Percentiles rank a stretch among this genome's conserved stretches.
These are phyloP conservation scores for Acanthamoeba healyi DNA, from an alignment of 208 protist genomes.

Conservation along the genomic window DNA sequence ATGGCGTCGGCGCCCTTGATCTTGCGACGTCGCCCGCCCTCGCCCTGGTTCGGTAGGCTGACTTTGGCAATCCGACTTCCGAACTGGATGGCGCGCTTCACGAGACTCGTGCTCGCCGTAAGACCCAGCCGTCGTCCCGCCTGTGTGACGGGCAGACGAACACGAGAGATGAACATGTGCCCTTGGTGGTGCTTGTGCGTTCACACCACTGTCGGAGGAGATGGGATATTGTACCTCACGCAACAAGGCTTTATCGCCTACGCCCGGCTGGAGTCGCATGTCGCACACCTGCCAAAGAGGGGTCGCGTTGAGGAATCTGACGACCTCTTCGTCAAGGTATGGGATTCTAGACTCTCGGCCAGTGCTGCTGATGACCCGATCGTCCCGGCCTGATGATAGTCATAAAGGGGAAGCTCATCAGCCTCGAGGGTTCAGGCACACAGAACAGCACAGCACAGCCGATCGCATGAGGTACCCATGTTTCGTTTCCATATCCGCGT, in stretches of 20 bases:
- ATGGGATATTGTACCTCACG: no score
- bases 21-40: background rate
- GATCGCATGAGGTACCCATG: background rate
- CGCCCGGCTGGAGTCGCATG: conserved; percentile 14
- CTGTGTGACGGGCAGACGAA: background rate
- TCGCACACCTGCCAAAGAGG: conserved; percentile 63
- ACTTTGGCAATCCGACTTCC: conserved; percentile 67
- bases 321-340: conserved; percentile 57
- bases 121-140: conserved; percentile 43
- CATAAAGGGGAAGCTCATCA: background rate
- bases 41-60: background rate
- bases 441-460: background rate
- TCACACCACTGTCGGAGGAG: no score
- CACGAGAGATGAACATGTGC: background rate
- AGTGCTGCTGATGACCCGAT: conserved; percentile 73
- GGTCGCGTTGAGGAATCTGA: conserved; percentile 9
- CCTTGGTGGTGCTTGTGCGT: no score
- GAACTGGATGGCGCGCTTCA: conserved; percentile 67
- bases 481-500: conserved; percentile 69
- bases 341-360: conserved; percentile 65
- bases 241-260: conserved; percentile 46
- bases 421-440: no score
- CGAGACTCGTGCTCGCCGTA: conserved; percentile 21
- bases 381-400: conserved; percentile 3
- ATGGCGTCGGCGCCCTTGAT: conserved; percentile 26